Evolutionary conservation across 257 asterid genomes (phyloP), one percentile per base, ranked within the genome.

Genomic region (Solanum lycopersicoides): DNA sequence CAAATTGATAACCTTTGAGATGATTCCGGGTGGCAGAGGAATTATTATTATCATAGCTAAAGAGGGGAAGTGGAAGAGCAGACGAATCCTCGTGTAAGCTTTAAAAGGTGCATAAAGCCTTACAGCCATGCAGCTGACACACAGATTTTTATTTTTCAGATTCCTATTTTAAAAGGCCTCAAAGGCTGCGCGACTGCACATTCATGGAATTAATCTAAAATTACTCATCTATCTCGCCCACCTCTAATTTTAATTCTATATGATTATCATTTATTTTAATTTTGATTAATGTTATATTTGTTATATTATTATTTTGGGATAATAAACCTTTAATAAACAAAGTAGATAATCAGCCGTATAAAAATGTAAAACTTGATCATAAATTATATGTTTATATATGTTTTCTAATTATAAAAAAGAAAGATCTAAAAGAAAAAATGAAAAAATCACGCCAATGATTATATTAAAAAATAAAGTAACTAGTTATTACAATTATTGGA

Each of bases 31-130:
- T 90, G 94, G 92, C 89, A 89, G 89, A 88, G 91, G 82, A 59
- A 59, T 59, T 59, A 89, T 59, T 59, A 89, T 85, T 86, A 88
- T 88, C 86, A 89, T 83, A 90, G 89, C 35, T 88, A 90, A 90
- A 89, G 89, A 88, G 89, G 87, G 66, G 86, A 71, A 86, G 91
- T 87, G 90, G 83, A 75, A 88, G 90, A 82, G 88, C 88, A 89
- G 88, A 86, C 84, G 94, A 90, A 90, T 90, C 95, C 91, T 84
- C 93, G 97, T 87, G 95, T 90, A 90, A 89, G 94, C 92, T 83
- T 90, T 91, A 56, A 88, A 90, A 84, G 90, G 85, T 87, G 45
- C 37, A 63, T 79, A 77, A 87, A 87, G 88, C 86, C 85, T 79
- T 79, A 79, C 89, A 87, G 89, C 89, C 89, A 87, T 87, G 89